phyloP scores from a whole-genome alignment of 169 alveolate genomes.

The Babesia caballi region DNA sequence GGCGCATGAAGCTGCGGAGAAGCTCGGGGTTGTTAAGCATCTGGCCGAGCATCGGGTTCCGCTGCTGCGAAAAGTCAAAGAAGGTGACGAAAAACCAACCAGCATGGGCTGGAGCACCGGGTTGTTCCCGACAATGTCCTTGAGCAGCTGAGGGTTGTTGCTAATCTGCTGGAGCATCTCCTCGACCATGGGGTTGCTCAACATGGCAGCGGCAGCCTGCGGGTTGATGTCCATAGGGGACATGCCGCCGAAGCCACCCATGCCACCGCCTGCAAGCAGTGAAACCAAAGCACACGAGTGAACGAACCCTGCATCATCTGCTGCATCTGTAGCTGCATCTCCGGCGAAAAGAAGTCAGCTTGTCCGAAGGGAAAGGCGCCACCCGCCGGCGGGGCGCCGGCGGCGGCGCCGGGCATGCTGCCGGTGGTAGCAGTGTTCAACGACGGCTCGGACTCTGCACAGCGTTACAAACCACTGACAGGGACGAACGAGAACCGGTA shows the following conservation, averaged over 20 bases:
- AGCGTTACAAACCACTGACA: not conserved
- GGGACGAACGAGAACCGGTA: constrained; percentile 5
- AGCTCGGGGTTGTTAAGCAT: constrained; percentile 84
- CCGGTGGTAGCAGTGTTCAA: constrained; percentile 22
- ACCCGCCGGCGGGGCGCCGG: constrained; percentile 16
- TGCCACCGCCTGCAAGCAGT: not conserved
- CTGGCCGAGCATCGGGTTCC: constrained; percentile 79
- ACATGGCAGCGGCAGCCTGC: constrained; percentile 52
- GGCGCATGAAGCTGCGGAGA: constrained; percentile 80
- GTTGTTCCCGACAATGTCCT: constrained; percentile 55
- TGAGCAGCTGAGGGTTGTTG: constrained; percentile 70
- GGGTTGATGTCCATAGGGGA: constrained; percentile 55
- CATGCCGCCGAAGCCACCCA: constrained; percentile 25
- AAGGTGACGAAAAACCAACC: not conserved
- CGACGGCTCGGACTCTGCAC: constrained; percentile 21
- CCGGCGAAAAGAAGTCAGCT: constrained; percentile 44
- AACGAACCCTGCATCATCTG: constrained; percentile 52
- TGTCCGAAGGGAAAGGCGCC: constrained; percentile 24
- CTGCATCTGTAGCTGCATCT: constrained; percentile 62
- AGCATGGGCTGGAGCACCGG: constrained; percentile 66
- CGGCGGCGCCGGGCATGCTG: constrained; percentile 3
- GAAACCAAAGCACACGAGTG: constrained; percentile 21
- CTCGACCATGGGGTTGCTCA: constrained; percentile 78
- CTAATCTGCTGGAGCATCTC: constrained; percentile 74
- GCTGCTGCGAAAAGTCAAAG: constrained; percentile 23